These are phyloP conservation scores for Coprinellus micaceus DNA, from an alignment of 768 basidiomycete genomes.

Conservation along the genomic window DNA sequence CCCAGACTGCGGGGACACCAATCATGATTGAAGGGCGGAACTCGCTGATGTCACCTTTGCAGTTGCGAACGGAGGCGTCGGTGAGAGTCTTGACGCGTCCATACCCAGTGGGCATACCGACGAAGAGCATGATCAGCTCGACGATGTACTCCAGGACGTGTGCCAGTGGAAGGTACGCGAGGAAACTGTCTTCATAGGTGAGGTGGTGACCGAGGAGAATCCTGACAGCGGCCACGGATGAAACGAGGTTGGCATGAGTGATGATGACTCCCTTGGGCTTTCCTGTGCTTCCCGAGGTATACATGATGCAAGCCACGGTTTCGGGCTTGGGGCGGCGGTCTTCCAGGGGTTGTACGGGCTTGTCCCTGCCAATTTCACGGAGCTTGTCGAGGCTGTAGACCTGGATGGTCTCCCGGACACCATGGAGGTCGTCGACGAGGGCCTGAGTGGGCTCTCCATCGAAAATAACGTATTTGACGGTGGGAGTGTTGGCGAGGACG, in stretches of 20 bases:
- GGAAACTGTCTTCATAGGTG: conserved; percentile 58
- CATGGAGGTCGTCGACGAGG: conserved; percentile 57
- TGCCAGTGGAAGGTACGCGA: conserved; percentile 91
- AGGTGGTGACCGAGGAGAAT: conserved; percentile 67
- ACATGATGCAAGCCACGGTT: conserved; percentile 53
- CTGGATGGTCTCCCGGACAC: conserved; percentile 53
- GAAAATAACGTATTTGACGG: conserved; percentile 79
- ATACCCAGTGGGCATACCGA: conserved; percentile 82
- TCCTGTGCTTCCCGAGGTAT: conserved; percentile 87
- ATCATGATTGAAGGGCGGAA: conserved; percentile 89
- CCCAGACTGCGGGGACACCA: conserved; percentile 96
- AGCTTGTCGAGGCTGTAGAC: conserved; percentile 69
- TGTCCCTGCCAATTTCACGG: conserved; percentile 56
- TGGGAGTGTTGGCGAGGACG: conserved; percentile 68
- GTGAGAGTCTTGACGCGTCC: conserved; percentile 95
- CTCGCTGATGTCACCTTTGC: conserved; percentile 78
- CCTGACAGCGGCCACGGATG: conserved; percentile 81
- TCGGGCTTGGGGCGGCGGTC: conserved; percentile 41
- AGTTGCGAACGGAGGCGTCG: conserved; percentile 84
- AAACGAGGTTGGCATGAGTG: conserved; percentile 81
- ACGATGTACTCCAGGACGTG: conserved; percentile 96
- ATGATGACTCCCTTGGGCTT: conserved; percentile 93
- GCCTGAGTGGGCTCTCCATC: conserved; percentile 63
- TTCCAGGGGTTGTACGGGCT: conserved; percentile 50
- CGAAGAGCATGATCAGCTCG: conserved; percentile 71